Percentiles rank a stretch among this genome's conserved stretches.
phyloP scores from a whole-genome alignment of 169 alveolate genomes.

The Plasmodium blacklocki region DNA sequence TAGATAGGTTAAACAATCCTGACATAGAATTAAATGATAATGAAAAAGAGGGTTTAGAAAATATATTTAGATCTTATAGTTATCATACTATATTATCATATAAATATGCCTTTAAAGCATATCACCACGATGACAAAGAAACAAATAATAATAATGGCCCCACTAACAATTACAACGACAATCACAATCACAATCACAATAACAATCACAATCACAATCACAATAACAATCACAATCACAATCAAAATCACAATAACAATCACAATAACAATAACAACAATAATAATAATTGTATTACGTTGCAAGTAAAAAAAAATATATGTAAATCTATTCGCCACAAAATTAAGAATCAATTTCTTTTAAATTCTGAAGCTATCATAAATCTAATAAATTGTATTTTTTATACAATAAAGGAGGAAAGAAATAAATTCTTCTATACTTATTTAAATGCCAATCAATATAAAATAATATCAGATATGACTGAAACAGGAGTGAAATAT shows the following conservation, averaged over 20 bases:
- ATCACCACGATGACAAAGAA: background rate
- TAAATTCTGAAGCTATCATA: conserved; percentile 58
- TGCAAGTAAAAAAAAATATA: conserved; percentile 16
- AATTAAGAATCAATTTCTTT: conserved; percentile 33
- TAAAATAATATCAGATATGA: conserved; percentile 51
- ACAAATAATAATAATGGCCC: background rate
- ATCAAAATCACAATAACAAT: too few relatives aligned
- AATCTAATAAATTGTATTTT: conserved; percentile 44
- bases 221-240: background rate
- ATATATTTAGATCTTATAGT: conserved; percentile 24
- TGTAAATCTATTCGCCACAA: conserved; percentile 35
- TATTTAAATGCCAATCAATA: conserved; percentile 55
- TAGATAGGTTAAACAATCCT: conserved; percentile 30
- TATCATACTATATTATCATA: conserved; percentile 22
- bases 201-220: background rate
- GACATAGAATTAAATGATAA: conserved; percentile 24
- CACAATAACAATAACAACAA: background rate
- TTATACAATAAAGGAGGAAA: conserved; percentile 24
- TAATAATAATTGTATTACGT: background rate
- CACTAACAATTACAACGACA: background rate
- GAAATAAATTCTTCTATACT: conserved; percentile 31
- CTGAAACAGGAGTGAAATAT: conserved; percentile 74
- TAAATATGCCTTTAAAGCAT: conserved; percentile 29
- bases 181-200: background rate
- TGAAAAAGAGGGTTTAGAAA: conserved; percentile 48